These are phyloP conservation scores for Artemisia tridentata DNA, from an alignment of 129 eudicot species.

Conservation along the genomic window DNA sequence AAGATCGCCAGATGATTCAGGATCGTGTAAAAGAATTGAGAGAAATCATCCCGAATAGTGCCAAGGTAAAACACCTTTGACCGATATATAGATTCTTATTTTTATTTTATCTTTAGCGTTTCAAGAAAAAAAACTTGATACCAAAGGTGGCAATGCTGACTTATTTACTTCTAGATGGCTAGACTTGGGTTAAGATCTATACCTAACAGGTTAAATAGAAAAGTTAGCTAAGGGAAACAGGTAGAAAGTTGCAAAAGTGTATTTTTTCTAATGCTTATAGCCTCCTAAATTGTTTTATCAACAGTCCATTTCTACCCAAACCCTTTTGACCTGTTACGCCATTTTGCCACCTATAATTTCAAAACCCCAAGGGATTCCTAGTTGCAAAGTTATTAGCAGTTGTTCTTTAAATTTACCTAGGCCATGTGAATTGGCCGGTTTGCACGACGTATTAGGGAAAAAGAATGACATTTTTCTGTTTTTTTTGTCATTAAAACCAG, in stretches of 20 bases:
- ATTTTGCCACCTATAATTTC: conserved; percentile 1
- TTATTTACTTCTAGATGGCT: background rate
- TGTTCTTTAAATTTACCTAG: background rate
- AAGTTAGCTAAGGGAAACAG: background rate
- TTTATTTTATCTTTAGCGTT: background rate
- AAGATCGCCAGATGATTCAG: conserved; percentile 99
- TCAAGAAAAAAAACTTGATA: too few species aligned
- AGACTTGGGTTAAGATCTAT: background rate
- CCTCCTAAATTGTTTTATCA: background rate
- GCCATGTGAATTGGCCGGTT: background rate
- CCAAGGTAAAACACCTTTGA: conserved; percentile 49
- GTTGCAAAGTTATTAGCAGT: background rate
- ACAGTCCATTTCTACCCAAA: background rate
- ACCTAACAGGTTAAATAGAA: background rate
- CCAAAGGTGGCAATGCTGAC: background rate
- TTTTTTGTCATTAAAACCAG: conserved; percentile 38
- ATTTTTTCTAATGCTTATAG: background rate
- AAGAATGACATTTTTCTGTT: background rate
- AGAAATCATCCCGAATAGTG: conserved; percentile 82
- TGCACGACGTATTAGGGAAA: background rate
- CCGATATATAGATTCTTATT: background rate
- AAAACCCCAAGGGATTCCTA: background rate
- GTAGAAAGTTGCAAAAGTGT: background rate
- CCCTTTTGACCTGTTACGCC: background rate
- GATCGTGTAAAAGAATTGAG: conserved; percentile 93